Evolutionary conservation across 1,284 basidiomycete genomes (phyloP).

Genomic region (Phaffia rhodozyma): DNA sequence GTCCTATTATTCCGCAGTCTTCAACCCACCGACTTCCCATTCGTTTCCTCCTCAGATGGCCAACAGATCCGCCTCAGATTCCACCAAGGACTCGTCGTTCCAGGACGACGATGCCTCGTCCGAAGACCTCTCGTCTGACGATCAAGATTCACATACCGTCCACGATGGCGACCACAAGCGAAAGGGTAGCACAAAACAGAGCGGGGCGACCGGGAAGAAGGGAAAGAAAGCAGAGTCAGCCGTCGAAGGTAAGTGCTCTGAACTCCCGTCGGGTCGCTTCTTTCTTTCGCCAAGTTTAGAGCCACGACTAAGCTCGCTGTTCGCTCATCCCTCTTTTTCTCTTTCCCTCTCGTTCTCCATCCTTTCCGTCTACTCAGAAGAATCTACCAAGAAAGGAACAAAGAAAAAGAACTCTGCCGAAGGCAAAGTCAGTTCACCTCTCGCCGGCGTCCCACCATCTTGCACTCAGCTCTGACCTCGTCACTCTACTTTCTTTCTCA

Average conservation of each 20-base stretch:
- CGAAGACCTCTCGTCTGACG: too few relatives aligned
- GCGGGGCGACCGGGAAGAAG: conserved; percentile 1
- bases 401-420: background rate
- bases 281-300: background rate
- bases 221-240: background rate
- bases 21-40: too few relatives aligned
- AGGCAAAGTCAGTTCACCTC: background rate
- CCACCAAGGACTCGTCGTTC: too few relatives aligned
- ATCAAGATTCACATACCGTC: too few relatives aligned
- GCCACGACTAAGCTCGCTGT: background rate
- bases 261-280: background rate
- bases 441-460: conserved; percentile 19
- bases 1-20: too few relatives aligned
- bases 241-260: background rate
- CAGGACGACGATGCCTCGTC: too few relatives aligned
- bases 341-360: background rate
- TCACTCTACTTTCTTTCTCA: conserved; percentile 6
- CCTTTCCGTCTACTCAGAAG: background rate
- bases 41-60: too few relatives aligned
- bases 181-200: conserved; percentile 27
- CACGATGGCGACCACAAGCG: conserved; percentile 47
- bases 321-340: background rate
- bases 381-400: background rate
- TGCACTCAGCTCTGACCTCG: background rate
- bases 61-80: too few relatives aligned